Evolutionary conservation across 345 rosid species (phyloP).

Genomic region (Bruguiera sexangula): DNA sequence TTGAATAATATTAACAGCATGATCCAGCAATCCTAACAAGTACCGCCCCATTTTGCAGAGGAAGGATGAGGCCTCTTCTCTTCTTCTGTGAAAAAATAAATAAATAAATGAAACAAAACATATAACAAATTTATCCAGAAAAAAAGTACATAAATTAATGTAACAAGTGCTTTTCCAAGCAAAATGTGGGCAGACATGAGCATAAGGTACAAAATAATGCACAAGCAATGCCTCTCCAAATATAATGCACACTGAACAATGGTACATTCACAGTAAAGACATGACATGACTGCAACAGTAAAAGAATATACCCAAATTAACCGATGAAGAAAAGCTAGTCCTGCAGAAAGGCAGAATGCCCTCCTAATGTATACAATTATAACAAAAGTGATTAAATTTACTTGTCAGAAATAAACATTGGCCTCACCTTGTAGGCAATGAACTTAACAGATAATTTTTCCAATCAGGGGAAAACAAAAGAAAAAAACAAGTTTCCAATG

Average conservation of each 20-base stretch:
- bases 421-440: not conserved
- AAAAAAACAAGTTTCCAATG: not conserved
- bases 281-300: not conserved
- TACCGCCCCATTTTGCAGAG: conserved; percentile 48
- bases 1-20: conserved; percentile 42
- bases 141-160: not conserved
- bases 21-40: conserved; percentile 57
- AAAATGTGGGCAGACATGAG: too few species aligned
- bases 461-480: not conserved
- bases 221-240: not conserved
- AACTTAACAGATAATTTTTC: not conserved
- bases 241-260: not conserved
- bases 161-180: too few species aligned
- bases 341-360: not conserved
- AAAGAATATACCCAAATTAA: not conserved
- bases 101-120: conserved; percentile 11
- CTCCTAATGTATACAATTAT: not conserved
- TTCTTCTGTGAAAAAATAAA: conserved; percentile 44
- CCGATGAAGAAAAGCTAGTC: not conserved
- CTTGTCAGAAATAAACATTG: not conserved
- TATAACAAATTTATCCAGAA: conserved; percentile 5
- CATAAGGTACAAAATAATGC: conserved; percentile 1
- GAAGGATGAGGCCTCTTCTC: conserved; percentile 50
- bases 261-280: not conserved
- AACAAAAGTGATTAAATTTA: too few species aligned